phyloP scores from a whole-genome alignment of 2,329 filamentous ascomycete species.

The Periglandula ipomoeae region DNA sequence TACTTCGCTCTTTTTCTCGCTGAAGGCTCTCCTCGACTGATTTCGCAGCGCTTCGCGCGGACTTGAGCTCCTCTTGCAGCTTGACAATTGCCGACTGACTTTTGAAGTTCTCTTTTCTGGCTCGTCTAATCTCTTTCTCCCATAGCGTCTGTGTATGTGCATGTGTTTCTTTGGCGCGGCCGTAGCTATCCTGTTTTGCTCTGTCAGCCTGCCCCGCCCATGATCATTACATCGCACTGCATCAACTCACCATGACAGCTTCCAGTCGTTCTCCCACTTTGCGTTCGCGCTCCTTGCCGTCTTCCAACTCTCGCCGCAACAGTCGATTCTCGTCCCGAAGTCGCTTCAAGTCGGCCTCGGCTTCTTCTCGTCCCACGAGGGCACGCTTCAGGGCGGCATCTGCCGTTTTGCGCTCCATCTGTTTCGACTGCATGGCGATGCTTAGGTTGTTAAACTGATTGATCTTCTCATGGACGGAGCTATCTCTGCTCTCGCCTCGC shows the following conservation, averaged over 20 bases:
- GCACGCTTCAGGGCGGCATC: slow-evolving; percentile 58
- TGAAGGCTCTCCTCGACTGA: slow-evolving; percentile 50
- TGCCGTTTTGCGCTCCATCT: slow-evolving; percentile 54
- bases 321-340: slow-evolving; percentile 51
- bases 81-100: slow-evolving; percentile 61
- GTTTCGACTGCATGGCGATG: slow-evolving; percentile 50
- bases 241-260: slow-evolving; percentile 52
- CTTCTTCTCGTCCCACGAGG: slow-evolving; percentile 60
- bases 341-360: slow-evolving; percentile 57
- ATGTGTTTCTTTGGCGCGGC: slow-evolving; percentile 60
- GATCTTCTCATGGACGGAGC: slow-evolving; percentile 57
- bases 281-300: slow-evolving; percentile 56
- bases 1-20: slow-evolving; percentile 52
- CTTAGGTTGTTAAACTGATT: slow-evolving; percentile 64
- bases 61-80: slow-evolving; percentile 64
- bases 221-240: not conserved
- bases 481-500: slow-evolving; percentile 39
- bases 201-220: not conserved
- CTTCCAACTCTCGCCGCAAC: slow-evolving; percentile 51
- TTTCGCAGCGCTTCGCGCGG: slow-evolving; percentile 44
- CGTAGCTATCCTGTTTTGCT: slow-evolving; percentile 54
- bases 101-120: slow-evolving; percentile 66
- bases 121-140: slow-evolving; percentile 64
- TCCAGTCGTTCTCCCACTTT: slow-evolving; percentile 59
- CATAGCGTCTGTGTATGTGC: slow-evolving; percentile 57